These are phyloP conservation scores for Spirogloea muscicola DNA, from an alignment of 139 green algal species.

Conservation along the genomic window DNA sequence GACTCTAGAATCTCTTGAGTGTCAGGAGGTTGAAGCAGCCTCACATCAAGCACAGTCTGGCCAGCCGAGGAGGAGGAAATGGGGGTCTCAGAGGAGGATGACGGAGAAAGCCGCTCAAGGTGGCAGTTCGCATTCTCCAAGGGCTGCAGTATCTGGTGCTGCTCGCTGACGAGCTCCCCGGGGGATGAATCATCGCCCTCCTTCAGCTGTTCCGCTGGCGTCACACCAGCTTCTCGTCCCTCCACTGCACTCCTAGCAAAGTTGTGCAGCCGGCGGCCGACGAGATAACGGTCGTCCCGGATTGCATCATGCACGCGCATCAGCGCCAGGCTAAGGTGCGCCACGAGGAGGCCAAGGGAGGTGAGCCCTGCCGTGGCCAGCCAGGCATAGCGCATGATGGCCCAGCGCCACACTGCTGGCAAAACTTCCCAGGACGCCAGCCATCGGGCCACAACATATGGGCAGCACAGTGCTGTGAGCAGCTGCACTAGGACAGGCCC, in stretches of 20 bases:
- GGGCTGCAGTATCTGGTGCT: too few relatives aligned
- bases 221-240: too few relatives aligned
- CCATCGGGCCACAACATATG: conserved; percentile 30
- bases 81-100: too few relatives aligned
- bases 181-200: too few relatives aligned
- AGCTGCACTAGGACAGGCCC: conserved; percentile 38
- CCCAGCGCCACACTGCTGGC: not conserved
- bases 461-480: conserved; percentile 35
- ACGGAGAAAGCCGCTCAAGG: too few relatives aligned
- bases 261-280: conserved; percentile 37
- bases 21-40: too few relatives aligned
- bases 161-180: too few relatives aligned
- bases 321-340: not conserved
- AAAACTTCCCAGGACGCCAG: conserved; percentile 25
- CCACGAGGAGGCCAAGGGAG: conserved; percentile 6
- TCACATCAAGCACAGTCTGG: too few relatives aligned
- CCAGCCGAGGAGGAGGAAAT: too few relatives aligned
- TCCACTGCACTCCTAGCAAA: conserved; percentile 5
- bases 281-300: conserved; percentile 41
- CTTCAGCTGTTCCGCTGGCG: too few relatives aligned
- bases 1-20: too few relatives aligned
- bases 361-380: conserved; percentile 12
- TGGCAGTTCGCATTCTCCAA: too few relatives aligned
- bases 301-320: conserved; percentile 44
- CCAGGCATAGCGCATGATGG: conserved; percentile 31